phyloP scores from a whole-genome alignment of 2,329 filamentous ascomycete genomes.

The Neopestalotiopsis sp. region DNA sequence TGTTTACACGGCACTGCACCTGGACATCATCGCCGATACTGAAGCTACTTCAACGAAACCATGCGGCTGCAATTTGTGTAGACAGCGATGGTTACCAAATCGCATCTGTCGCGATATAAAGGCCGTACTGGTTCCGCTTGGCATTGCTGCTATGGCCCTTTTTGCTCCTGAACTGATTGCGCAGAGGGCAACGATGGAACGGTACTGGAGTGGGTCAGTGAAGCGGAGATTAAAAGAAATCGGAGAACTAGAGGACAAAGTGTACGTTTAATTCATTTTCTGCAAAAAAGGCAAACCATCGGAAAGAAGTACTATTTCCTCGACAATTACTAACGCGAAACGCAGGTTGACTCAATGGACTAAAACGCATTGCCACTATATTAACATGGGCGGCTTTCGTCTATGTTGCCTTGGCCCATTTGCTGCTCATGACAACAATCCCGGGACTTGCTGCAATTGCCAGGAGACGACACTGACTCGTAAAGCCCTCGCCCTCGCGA shows the following conservation, averaged over 20 bases:
- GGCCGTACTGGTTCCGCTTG: not conserved
- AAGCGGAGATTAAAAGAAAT: no score
- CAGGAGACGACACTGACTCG: not conserved
- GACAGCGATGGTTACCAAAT: not conserved
- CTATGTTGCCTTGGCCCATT: not conserved
- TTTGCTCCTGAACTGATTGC: not conserved
- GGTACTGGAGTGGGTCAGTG: no score
- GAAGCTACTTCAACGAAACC: not conserved
- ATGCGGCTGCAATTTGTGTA: not conserved
- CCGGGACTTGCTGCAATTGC: not conserved
- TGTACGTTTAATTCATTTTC: no score
- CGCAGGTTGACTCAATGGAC: not conserved
- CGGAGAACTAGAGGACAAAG: no score
- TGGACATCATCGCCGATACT: not conserved
- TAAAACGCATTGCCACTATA: not conserved
- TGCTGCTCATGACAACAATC: not conserved
- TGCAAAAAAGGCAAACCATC: not conserved
- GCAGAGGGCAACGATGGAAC: not conserved
- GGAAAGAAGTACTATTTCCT: not conserved
- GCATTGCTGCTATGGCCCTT: not conserved
- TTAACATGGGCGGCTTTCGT: not conserved
- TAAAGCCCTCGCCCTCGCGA: accelerated
- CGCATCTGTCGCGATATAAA: not conserved
- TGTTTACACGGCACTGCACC: not conserved
- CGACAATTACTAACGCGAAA: not conserved